phyloP scores from a whole-genome alignment of 192 early-diverging fungal species.

The Coemansia sp. region DNA sequence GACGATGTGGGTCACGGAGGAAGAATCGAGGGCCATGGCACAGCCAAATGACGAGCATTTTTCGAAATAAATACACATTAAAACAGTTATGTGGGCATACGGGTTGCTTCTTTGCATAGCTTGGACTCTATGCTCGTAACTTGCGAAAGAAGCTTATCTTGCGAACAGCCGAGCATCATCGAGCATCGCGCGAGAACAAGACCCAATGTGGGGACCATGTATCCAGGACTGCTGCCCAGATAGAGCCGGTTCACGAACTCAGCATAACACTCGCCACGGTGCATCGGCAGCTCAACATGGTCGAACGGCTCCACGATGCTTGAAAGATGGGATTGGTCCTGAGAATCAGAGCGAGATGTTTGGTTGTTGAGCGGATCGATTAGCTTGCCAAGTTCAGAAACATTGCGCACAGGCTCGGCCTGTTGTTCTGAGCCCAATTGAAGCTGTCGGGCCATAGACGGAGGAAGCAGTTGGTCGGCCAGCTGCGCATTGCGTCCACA shows the following conservation, averaged over 20 bases:
- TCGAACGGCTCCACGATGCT: constrained; percentile 29
- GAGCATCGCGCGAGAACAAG: constrained; percentile 43
- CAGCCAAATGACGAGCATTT: background rate
- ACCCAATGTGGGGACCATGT: constrained; percentile 39
- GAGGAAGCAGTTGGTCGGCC: background rate
- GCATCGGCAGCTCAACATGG: constrained; percentile 25
- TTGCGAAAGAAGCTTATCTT: constrained; percentile 6
- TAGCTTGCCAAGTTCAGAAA: background rate
- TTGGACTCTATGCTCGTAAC: constrained; percentile 5
- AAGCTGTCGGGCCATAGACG: background rate
- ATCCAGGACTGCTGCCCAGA: constrained; percentile 9
- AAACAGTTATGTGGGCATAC: background rate
- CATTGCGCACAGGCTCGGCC: background rate
- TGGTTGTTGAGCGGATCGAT: background rate
- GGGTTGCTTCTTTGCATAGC: background rate
- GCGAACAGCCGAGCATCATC: constrained; percentile 27
- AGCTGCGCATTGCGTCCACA: background rate
- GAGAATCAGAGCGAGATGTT: background rate
- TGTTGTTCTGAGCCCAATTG: background rate
- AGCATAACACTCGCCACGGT: constrained; percentile 27
- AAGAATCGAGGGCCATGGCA: constrained; percentile 27
- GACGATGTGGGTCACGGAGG: constrained; percentile 51
- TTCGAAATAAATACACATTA: background rate
- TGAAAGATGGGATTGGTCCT: constrained; percentile 3
- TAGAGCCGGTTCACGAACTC: background rate